A percentile compares a stretch with the other conserved stretches of the same genome.
Conservation (phyloP, 805 yeast genomes). For the Candida sithepensis region DNA sequence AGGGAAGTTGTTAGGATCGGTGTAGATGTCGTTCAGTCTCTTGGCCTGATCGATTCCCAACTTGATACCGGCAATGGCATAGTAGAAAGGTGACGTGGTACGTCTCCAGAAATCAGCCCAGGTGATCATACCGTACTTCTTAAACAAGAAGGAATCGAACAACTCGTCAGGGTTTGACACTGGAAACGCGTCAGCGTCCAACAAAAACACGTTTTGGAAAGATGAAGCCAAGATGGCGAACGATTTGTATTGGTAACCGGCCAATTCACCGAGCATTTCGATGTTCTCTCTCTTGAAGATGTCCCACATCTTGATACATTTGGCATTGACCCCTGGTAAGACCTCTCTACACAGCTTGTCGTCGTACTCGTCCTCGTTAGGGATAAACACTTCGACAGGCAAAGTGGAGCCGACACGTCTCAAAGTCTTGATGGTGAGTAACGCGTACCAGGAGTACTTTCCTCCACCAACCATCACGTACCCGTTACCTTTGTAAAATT, state of each 20-base stretch:
- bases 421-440: conserved; percentile 33
- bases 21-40: conserved; percentile 24
- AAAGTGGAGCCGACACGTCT: conserved; percentile 36
- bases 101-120: conserved; percentile 94
- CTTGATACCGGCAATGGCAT: conserved; percentile 60
- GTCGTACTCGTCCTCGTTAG: conserved; percentile 33
- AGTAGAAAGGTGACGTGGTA: conserved; percentile 70
- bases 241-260: conserved; percentile 29
- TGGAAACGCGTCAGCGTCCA: conserved; percentile 78
- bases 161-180: conserved; percentile 58
- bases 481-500: conserved; percentile 19
- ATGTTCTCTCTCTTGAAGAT: conserved; percentile 29
- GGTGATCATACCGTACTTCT: conserved; percentile 45
- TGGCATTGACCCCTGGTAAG: conserved; percentile 35
- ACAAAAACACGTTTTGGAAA: conserved; percentile 64
- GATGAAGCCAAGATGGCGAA: conserved; percentile 61
- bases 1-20: conserved; percentile 24
- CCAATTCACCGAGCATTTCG: conserved; percentile 10
- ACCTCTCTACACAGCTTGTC: conserved; percentile 33
- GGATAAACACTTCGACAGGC: conserved; percentile 38
- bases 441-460: conserved; percentile 32
- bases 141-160: conserved; percentile 55
- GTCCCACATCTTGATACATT: conserved; percentile 35
- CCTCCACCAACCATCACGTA: conserved; percentile 39
- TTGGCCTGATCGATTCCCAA: conserved; percentile 31